Conservation (phyloP, 2,329 filamentous ascomycete genomes). For the Akanthomyces uredinophilus region DNA sequence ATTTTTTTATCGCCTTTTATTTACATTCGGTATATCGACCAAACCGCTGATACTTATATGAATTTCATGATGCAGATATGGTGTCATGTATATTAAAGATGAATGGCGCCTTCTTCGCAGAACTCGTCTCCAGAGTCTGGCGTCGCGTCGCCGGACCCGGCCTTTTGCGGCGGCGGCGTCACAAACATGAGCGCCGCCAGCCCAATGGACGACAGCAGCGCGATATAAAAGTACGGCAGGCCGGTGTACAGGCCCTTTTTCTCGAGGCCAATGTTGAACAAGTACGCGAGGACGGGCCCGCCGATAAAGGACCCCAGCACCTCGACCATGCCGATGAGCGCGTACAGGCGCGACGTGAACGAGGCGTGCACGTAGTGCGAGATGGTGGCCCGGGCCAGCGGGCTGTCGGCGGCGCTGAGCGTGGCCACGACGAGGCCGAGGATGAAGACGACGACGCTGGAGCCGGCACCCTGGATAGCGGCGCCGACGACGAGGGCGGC, state of each 20-base stretch:
- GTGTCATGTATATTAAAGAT: not conserved
- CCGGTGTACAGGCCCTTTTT: conserved; percentile 33
- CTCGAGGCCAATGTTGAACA: conserved; percentile 33
- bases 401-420: conserved; percentile 34
- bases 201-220: conserved; percentile 25
- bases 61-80: not conserved
- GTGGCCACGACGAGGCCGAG: conserved; percentile 33
- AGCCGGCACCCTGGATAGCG: conserved; percentile 31
- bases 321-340: conserved; percentile 36
- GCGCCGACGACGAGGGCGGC: conserved; percentile 28
- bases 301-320: conserved; percentile 35
- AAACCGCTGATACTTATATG: not conserved
- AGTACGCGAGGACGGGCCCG: conserved; percentile 35
- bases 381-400: conserved; percentile 35
- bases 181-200: conserved; percentile 29
- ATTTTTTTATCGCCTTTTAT: not conserved
- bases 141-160: conserved; percentile 9
- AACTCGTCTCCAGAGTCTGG: conserved; percentile 18
- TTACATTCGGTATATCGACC: no score
- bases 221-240: conserved; percentile 36
- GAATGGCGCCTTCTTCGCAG: conserved; percentile 15
- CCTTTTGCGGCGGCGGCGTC: conserved; percentile 22
- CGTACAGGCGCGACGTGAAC: conserved; percentile 37
- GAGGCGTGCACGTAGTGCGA: conserved; percentile 34
- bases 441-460: conserved; percentile 30